Evolutionary conservation across 2,329 filamentous ascomycete genomes (phyloP).

Genomic region (Colletotrichum phormii): DNA sequence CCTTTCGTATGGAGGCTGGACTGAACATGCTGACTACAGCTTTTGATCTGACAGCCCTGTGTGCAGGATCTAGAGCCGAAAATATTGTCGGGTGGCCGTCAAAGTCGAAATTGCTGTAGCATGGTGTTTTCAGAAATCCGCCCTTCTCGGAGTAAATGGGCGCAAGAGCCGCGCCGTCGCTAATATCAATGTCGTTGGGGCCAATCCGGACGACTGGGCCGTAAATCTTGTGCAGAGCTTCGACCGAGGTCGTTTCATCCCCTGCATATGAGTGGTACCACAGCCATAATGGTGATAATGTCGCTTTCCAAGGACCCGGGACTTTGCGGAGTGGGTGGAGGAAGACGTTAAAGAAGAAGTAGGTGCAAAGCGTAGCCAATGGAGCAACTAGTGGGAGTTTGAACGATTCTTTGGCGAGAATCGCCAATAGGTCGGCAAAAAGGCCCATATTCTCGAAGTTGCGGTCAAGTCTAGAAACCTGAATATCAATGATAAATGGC

Average conservation of each 20-base stretch:
- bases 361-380: not conserved
- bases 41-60: not conserved
- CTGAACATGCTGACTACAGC: slow-evolving; percentile 7
- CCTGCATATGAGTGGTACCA: slow-evolving; percentile 6
- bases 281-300: not conserved
- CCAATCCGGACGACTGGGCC: not conserved
- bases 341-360: not conserved
- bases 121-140: not conserved
- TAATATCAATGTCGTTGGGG: slow-evolving; percentile 1
- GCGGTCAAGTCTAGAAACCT: not conserved
- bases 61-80: not conserved
- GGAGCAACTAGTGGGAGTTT: not conserved
- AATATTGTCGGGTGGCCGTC: slow-evolving; percentile 1
- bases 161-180: not conserved
- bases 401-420: not conserved
- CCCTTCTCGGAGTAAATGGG: slow-evolving; percentile 9
- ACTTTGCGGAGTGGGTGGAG: not conserved
- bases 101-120: slow-evolving; percentile 10
- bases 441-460: not conserved
- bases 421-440: not conserved
- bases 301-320: not conserved
- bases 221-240: not conserved
- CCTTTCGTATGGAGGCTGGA: not conserved
- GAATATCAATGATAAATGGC: no score
- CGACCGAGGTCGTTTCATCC: not conserved